Conservation (phyloP, 768 basidiomycete genomes). For the Kwoniella sp. region DNA sequence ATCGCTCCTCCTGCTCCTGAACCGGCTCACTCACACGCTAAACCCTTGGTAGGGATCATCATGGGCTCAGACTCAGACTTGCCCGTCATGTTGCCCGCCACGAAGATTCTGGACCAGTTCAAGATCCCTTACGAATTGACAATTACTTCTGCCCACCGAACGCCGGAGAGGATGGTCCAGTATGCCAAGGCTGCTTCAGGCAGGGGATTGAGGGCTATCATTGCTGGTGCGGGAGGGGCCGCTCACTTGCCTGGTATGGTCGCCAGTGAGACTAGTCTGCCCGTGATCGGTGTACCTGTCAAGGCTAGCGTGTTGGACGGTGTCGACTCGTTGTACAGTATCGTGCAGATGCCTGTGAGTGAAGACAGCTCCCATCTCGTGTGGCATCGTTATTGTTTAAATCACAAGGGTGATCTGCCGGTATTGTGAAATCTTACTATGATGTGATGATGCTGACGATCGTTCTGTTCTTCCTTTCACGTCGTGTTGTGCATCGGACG, state of each 20-base stretch:
- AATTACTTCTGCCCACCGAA: conserved; percentile 95
- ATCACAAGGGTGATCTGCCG: no score
- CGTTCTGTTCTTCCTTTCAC: no score
- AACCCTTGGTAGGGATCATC: conserved; percentile 86
- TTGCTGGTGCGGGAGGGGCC: conserved; percentile 97
- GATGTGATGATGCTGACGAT: no score
- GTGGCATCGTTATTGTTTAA: no score
- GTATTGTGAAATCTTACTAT: no score
- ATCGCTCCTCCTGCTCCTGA: conserved; percentile 57
- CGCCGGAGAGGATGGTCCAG: conserved; percentile 78
- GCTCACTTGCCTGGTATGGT: conserved; percentile 99
- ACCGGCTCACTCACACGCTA: conserved; percentile 61
- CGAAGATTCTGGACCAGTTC: conserved; percentile 80
- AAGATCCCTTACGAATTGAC: conserved; percentile 85
- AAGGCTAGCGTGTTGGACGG: conserved; percentile 92
- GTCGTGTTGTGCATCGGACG: not conserved
- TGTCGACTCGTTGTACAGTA: conserved; percentile 93
- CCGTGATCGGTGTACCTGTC: conserved; percentile 95
- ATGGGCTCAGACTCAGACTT: conserved; percentile 99
- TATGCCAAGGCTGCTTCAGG: conserved; percentile 73
- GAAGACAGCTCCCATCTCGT: not conserved
- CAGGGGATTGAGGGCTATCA: conserved; percentile 65
- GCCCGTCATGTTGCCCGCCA: conserved; percentile 87
- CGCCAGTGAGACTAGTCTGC: conserved; percentile 85
- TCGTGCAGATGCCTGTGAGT: conserved; percentile 98